phyloP scores from a whole-genome alignment of 2,329 filamentous ascomycete genomes.

The Tolypocladium guangdongense region DNA sequence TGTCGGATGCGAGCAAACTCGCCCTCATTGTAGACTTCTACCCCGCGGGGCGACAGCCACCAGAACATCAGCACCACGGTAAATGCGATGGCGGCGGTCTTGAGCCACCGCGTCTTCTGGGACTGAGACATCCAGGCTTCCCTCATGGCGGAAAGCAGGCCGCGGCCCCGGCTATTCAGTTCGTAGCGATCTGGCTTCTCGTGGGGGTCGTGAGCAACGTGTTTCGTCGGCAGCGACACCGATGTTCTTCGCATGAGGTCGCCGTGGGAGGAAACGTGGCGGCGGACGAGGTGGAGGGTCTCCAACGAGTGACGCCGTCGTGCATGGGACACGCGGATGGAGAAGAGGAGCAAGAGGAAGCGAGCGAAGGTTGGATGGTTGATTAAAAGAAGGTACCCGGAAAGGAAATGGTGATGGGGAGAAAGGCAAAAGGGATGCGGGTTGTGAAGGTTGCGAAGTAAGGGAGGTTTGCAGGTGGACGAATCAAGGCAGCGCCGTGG shows the following conservation, averaged over 20 bases:
- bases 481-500: not conserved
- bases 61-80: constrained; percentile 51
- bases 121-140: constrained; percentile 51
- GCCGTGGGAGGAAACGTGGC: not conserved
- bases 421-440: not conserved
- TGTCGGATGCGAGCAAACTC: not conserved
- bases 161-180: constrained; percentile 31
- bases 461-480: constrained; percentile 4
- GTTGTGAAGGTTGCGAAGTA: not conserved
- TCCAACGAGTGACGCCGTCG: constrained; percentile 15
- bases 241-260: constrained; percentile 52
- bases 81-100: constrained; percentile 52
- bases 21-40: constrained; percentile 41
- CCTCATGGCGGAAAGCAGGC: constrained; percentile 44
- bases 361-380: not conserved
- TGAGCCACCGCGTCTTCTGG: constrained; percentile 54
- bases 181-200: constrained; percentile 55
- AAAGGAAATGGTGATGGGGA: not conserved
- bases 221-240: constrained; percentile 50
- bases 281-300: not conserved
- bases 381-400: not conserved
- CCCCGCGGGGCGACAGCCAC: constrained; percentile 49
- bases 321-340: constrained; percentile 9
- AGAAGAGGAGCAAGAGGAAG: not conserved
- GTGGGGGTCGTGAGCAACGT: constrained; percentile 48